These are phyloP conservation scores for Lentinula sp. DNA, from an alignment of 768 basidiomycete genomes.

Conservation along the genomic window DNA sequence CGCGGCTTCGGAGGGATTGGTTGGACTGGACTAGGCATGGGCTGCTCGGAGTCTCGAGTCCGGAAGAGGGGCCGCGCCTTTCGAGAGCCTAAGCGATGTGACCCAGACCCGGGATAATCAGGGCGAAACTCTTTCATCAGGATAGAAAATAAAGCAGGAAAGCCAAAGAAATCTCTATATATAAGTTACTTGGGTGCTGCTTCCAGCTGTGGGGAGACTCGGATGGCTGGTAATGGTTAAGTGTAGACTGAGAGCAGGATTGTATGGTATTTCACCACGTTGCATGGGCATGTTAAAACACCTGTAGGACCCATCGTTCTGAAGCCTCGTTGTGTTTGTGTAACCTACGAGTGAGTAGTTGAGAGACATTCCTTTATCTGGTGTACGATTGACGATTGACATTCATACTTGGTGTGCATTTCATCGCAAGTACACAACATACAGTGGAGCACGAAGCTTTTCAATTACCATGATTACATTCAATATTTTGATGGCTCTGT, in stretches of 20 bases:
- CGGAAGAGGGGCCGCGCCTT: not conserved
- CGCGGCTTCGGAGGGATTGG: not conserved
- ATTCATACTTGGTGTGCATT: not conserved
- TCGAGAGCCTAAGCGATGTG: not conserved
- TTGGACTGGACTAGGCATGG: not conserved
- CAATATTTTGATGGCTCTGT: too few relatives aligned
- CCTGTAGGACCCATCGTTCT: not conserved
- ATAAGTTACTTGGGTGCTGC: not conserved
- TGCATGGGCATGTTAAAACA: slow-evolving; percentile 1
- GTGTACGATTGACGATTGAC: not conserved
- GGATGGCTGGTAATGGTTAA: not conserved
- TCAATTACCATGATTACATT: not conserved
- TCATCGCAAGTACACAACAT: not conserved
- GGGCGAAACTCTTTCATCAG: not conserved
- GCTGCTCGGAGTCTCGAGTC: not conserved
- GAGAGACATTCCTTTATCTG: not conserved
- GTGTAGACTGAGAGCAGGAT: not conserved
- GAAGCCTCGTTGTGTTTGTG: slow-evolving; percentile 5
- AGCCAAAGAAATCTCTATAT: not conserved
- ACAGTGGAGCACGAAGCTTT: not conserved
- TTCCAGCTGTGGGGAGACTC: not conserved
- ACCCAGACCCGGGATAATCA: not conserved
- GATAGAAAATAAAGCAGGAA: too few relatives aligned
- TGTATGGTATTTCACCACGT: slow-evolving; percentile 4
- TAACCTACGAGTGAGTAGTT: not conserved